A percentile compares a stretch with the other conserved stretches of the same genome.
Evolutionary conservation across 192 early-diverging fungal species (phyloP).

Genomic region (Phycomyces nitens): DNA sequence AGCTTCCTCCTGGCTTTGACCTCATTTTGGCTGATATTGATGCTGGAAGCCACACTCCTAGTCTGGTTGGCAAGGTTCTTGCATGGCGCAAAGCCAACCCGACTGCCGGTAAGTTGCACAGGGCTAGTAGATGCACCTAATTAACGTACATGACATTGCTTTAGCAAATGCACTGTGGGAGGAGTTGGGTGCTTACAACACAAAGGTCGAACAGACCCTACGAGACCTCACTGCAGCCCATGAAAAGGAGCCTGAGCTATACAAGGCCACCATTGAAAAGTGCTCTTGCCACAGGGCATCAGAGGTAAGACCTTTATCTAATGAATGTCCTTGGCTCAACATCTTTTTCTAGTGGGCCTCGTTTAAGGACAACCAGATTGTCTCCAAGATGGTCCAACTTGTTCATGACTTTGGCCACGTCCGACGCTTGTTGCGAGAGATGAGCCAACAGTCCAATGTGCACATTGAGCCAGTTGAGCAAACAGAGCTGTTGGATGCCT

Average conservation of each 20-base stretch:
- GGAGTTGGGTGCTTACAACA: slow-evolving; percentile 59
- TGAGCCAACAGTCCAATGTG: slow-evolving; percentile 71
- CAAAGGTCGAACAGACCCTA: slow-evolving; percentile 53
- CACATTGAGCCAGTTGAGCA: slow-evolving; percentile 91
- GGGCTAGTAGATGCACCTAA: background rate
- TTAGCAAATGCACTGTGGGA: slow-evolving; percentile 59
- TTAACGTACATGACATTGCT: background rate
- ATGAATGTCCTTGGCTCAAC: background rate
- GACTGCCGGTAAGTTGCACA: slow-evolving; percentile 55
- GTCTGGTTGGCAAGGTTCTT: slow-evolving; percentile 83
- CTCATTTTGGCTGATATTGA: slow-evolving; percentile 91
- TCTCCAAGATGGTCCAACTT: slow-evolving; percentile 6
- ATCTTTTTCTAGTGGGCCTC: background rate
- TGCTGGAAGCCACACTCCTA: slow-evolving; percentile 91
- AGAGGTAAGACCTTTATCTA: slow-evolving; percentile 29
- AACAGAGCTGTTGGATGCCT: slow-evolving; percentile 82
- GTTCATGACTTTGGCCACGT: slow-evolving; percentile 42
- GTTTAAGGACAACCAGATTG: background rate
- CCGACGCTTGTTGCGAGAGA: slow-evolving; percentile 64
- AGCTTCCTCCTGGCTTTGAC: slow-evolving; percentile 67
- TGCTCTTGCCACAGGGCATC: slow-evolving; percentile 41
- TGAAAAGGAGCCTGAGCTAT: slow-evolving; percentile 30
- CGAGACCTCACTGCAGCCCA: slow-evolving; percentile 35
- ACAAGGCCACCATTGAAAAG: slow-evolving; percentile 45
- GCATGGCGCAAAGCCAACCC: slow-evolving; percentile 74